A percentile compares a stretch with the other conserved stretches of the same genome.
Conservation (phyloP, 1,284 basidiomycete genomes). For the Cutaneotrichosporon sp. region DNA sequence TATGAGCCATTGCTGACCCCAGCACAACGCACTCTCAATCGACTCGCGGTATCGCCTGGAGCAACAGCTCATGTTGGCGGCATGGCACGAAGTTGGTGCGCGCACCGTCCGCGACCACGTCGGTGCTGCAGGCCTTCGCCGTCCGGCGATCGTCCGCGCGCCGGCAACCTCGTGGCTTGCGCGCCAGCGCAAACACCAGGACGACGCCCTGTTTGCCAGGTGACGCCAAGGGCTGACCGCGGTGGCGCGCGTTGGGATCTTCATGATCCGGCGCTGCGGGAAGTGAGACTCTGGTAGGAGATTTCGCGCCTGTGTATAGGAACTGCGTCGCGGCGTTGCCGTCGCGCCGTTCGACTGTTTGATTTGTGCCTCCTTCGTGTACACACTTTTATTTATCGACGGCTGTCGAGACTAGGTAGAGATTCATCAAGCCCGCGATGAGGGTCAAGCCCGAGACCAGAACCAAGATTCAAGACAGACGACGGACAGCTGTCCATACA, state of each 20-base stretch:
- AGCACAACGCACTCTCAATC: constrained; percentile 9
- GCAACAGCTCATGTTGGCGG: constrained; percentile 71
- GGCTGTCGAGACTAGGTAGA: neutral
- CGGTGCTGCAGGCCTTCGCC: constrained; percentile 18
- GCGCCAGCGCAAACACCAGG: constrained; percentile 55
- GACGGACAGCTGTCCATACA: neutral
- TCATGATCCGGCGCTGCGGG: constrained; percentile 9
- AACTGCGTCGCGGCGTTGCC: too few species aligned
- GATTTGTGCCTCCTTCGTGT: neutral
- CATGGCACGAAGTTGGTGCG: constrained; percentile 66
- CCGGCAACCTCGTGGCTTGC: constrained; percentile 58
- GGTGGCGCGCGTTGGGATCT: constrained; percentile 11
- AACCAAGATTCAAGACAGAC: too few species aligned
- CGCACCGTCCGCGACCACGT: constrained; percentile 55
- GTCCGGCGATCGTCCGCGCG: constrained; percentile 46
- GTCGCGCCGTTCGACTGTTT: too few species aligned
- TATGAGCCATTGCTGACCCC: neutral
- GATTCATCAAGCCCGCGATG: neutral
- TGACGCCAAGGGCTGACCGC: constrained; percentile 15
- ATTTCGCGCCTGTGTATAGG: constrained; percentile 8
- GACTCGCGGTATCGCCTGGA: constrained; percentile 61
- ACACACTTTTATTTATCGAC: neutral
- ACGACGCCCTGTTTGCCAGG: constrained; percentile 27
- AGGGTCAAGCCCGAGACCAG: too few species aligned
- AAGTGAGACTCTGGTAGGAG: constrained; percentile 5